Percentiles rank a stretch among this genome's conserved stretches.
These are phyloP conservation scores for Dactylis glomerata DNA, from an alignment of 176 grass and related monocot genomes.

Conservation along the genomic window DNA sequence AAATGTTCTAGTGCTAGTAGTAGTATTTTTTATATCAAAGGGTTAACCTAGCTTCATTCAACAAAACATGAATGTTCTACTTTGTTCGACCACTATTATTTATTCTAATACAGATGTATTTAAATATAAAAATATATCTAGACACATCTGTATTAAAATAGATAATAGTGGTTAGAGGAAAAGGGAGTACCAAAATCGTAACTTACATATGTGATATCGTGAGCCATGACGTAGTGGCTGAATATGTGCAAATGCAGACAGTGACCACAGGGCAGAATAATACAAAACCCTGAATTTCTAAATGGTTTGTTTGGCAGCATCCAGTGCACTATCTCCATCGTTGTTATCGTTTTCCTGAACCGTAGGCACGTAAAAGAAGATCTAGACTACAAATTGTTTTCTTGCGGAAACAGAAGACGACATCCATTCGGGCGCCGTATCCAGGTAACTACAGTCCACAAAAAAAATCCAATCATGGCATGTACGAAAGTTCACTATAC, in stretches of 20 bases:
- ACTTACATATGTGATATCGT: slow-evolving; percentile 1
- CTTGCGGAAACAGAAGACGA: not conserved
- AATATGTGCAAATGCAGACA: not conserved
- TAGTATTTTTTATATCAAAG: no score
- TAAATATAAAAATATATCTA: no score
- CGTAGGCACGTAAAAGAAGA: not conserved
- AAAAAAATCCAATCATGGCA: not conserved
- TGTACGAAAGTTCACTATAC: not conserved
- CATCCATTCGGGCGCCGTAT: not conserved
- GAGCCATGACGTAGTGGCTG: slow-evolving; percentile 15
- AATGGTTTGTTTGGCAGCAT: not conserved
- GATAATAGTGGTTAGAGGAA: no score
- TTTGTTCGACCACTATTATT: no score
- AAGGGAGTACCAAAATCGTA: no score
- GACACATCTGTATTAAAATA: no score
- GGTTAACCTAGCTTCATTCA: no score
- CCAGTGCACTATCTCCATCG: not conserved
- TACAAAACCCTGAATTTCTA: not conserved
- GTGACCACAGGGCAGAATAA: no score
- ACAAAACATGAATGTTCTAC: no score
- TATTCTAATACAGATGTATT: no score
- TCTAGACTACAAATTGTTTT: not conserved
- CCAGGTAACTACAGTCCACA: not conserved
- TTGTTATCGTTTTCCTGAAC: not conserved
- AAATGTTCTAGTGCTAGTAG: no score